phyloP scores from a whole-genome alignment of 495 filamentous ascomycete species.

The Penicillium antarcticum region DNA sequence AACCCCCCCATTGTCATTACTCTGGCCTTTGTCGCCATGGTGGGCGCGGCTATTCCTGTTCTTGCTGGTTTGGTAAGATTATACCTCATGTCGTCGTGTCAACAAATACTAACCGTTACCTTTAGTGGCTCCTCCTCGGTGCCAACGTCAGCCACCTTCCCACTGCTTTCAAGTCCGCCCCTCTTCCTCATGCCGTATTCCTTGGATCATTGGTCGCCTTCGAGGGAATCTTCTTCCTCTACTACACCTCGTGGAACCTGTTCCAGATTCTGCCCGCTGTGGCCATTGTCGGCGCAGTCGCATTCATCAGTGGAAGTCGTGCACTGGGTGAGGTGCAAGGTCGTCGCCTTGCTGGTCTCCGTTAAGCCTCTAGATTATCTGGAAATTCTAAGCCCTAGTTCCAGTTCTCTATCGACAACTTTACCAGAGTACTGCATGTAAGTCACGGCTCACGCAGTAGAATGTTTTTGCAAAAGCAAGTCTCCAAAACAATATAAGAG shows the following conservation, averaged over 20 bases:
- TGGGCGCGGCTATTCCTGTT: slow-evolving; percentile 66
- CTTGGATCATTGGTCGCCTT: slow-evolving; percentile 79
- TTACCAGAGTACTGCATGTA: not conserved
- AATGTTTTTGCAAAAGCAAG: slow-evolving; percentile 4
- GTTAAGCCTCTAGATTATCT: slow-evolving; percentile 42
- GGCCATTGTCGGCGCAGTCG: slow-evolving; percentile 60
- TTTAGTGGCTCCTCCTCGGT: slow-evolving; percentile 74
- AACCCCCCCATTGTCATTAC: slow-evolving; percentile 83
- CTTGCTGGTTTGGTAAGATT: slow-evolving; percentile 67
- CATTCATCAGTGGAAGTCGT: slow-evolving; percentile 85
- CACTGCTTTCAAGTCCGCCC: slow-evolving; percentile 67
- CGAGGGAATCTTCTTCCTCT: slow-evolving; percentile 91
- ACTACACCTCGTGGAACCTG: slow-evolving; percentile 90
- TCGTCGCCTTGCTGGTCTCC: slow-evolving; percentile 73
- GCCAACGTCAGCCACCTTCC: slow-evolving; percentile 79
- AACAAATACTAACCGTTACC: slow-evolving; percentile 7
- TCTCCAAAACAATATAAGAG: not conserved
- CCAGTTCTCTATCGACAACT: not conserved
- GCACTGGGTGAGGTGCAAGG: slow-evolving; percentile 91
- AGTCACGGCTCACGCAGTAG: not conserved
- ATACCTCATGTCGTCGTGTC: not conserved
- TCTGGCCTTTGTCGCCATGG: slow-evolving; percentile 68
- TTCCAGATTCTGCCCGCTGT: slow-evolving; percentile 83
- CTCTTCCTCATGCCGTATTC: slow-evolving; percentile 76
- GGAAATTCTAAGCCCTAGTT: not conserved